Conservation (phyloP, 2,329 filamentous ascomycete species). For the Neofusicoccum sp. region DNA sequence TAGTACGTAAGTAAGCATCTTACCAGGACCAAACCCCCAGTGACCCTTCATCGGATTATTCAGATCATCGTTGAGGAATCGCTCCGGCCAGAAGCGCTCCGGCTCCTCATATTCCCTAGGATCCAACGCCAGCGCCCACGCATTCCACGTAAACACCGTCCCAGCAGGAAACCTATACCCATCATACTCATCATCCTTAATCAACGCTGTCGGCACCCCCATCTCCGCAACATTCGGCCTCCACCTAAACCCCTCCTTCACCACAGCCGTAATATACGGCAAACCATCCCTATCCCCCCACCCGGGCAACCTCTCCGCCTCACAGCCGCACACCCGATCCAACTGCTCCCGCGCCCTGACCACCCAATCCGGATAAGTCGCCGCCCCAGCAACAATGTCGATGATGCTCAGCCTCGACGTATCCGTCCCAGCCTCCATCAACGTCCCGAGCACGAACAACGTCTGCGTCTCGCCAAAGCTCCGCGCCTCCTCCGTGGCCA, state of each 20-base stretch:
- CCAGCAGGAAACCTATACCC: constrained; percentile 26
- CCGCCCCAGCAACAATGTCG: constrained; percentile 26
- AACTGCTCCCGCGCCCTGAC: constrained; percentile 22
- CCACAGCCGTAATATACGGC: constrained; percentile 22
- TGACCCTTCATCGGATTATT: constrained; percentile 30
- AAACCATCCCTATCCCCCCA: constrained; percentile 21
- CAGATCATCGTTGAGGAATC: constrained; percentile 26
- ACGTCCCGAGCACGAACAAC: constrained; percentile 30
- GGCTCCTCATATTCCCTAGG: constrained; percentile 23
- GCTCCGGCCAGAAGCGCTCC: constrained; percentile 25
- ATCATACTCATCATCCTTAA: constrained; percentile 26
- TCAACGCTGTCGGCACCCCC: constrained; percentile 22
- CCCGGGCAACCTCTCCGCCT: constrained; percentile 22
- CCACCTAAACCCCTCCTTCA: constrained; percentile 27
- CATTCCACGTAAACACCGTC: constrained; percentile 27
- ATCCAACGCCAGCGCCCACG: constrained; percentile 23
- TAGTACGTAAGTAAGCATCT: background rate
- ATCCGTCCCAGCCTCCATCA: constrained; percentile 30
- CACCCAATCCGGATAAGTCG: constrained; percentile 25
- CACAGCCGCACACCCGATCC: constrained; percentile 23
- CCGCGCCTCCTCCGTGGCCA: constrained; percentile 33
- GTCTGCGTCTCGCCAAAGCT: constrained; percentile 34
- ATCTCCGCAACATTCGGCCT: constrained; percentile 25
- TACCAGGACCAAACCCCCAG: constrained; percentile 27
- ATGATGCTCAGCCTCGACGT: constrained; percentile 25